Percentiles rank a stretch among this genome's conserved stretches.
Conservation (phyloP, 768 basidiomycete genomes). For the Lactarius sp. region DNA sequence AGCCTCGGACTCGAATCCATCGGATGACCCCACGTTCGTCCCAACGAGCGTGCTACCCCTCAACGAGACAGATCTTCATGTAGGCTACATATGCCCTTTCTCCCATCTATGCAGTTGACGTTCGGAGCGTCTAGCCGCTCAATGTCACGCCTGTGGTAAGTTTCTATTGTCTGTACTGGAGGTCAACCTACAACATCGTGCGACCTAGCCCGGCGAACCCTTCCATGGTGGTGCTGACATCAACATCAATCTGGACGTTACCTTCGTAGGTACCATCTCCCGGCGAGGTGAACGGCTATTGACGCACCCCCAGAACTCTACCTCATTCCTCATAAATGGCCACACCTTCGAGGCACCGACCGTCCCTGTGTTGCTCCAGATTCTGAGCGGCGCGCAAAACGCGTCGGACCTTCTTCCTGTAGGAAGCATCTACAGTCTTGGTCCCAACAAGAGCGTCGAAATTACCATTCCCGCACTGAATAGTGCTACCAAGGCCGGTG, state of each 20-base stretch:
- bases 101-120: neutral
- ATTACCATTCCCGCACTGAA: constrained; percentile 26
- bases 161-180: neutral
- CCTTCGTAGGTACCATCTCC: neutral
- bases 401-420: constrained; percentile 44
- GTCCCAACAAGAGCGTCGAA: constrained; percentile 44
- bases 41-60: constrained; percentile 2
- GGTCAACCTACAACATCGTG: neutral
- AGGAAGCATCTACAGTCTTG: constrained; percentile 44
- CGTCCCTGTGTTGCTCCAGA: constrained; percentile 52
- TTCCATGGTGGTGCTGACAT: too few species aligned
- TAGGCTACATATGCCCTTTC: neutral
- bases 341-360: constrained; percentile 38
- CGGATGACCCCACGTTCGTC: neutral
- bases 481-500: neutral
- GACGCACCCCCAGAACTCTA: neutral
- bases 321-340: constrained; percentile 34
- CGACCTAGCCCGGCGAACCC: neutral
- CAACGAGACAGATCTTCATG: constrained; percentile 1
- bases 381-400: constrained; percentile 47
- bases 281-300: neutral
- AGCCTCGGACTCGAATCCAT: neutral
- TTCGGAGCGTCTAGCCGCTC: neutral
- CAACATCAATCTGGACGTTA: neutral
- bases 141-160: neutral